phyloP scores from a whole-genome alignment of 352 stramenopile species.

The Thraustotheca clavata region DNA sequence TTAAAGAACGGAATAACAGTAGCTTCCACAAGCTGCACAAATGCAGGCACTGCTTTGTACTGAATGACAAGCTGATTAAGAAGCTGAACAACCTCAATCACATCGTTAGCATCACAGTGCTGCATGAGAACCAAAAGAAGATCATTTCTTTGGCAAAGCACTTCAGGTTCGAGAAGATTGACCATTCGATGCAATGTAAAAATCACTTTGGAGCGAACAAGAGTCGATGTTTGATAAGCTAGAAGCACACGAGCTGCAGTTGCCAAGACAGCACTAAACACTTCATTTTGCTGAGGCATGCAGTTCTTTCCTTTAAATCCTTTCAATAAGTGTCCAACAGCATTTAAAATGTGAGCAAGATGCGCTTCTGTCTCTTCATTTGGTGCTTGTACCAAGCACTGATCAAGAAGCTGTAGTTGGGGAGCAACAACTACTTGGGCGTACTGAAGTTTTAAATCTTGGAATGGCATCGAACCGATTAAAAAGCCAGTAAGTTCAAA shows the following conservation, averaged over 20 bases:
- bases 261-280: slow-evolving; percentile 63
- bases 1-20: slow-evolving; percentile 59
- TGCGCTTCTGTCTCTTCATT: slow-evolving; percentile 44
- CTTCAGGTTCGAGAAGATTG: slow-evolving; percentile 43
- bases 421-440: slow-evolving; percentile 62
- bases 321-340: slow-evolving; percentile 76
- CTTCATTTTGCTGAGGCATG: slow-evolving; percentile 67
- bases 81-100: slow-evolving; percentile 76
- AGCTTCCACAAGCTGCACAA: slow-evolving; percentile 60
- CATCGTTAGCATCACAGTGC: slow-evolving; percentile 46
- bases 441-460: slow-evolving; percentile 65
- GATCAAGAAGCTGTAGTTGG: slow-evolving; percentile 54
- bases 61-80: slow-evolving; percentile 83
- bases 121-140: slow-evolving; percentile 62
- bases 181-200: slow-evolving; percentile 73
- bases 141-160: slow-evolving; percentile 26
- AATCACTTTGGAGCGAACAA: slow-evolving; percentile 71
- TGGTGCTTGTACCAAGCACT: slow-evolving; percentile 15
- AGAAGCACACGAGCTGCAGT: slow-evolving; percentile 51
- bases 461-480: slow-evolving; percentile 45
- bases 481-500: slow-evolving; percentile 81
- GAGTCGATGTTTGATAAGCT: slow-evolving; percentile 28
- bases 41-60: slow-evolving; percentile 45
- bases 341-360: slow-evolving; percentile 53
- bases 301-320: slow-evolving; percentile 63